Conservation (phyloP, 352 stramenopile genomes). For the Lagenidium sp. region DNA sequence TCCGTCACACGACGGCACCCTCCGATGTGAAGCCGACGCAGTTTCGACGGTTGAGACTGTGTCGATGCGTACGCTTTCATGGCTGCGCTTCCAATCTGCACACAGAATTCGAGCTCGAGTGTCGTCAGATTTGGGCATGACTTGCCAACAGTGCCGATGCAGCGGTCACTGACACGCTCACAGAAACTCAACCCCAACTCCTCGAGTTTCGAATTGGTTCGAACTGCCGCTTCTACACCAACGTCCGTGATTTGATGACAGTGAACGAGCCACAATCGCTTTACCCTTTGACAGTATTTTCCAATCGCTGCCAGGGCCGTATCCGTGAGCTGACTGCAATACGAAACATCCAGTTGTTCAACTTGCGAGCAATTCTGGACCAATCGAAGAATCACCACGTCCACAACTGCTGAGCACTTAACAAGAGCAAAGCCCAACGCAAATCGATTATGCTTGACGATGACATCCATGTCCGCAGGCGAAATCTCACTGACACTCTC, state of each 20-base stretch:
- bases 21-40: conserved; percentile 62
- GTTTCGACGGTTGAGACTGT: conserved; percentile 28
- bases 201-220: conserved; percentile 34
- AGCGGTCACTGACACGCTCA: conserved; percentile 55
- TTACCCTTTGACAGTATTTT: conserved; percentile 42
- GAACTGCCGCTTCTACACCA: conserved; percentile 59
- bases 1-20: conserved; percentile 75
- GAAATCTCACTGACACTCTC: conserved; percentile 37
- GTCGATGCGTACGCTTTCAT: conserved; percentile 47
- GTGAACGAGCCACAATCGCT: conserved; percentile 19
- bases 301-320: conserved; percentile 27
- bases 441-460: conserved; percentile 47
- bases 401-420: conserved; percentile 26
- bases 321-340: conserved; percentile 60
- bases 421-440: conserved; percentile 29
- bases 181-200: conserved; percentile 56
- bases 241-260: conserved; percentile 75
- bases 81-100: conserved; percentile 42
- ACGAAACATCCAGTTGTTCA: conserved; percentile 69
- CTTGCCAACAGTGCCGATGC: conserved; percentile 38
- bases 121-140: conserved; percentile 26
- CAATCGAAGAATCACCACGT: conserved; percentile 30
- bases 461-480: conserved; percentile 47
- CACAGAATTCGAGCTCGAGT: conserved; percentile 53
- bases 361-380: conserved; percentile 47